Percentiles rank a stretch among this genome's conserved stretches.
Evolutionary conservation across 148 eudicot genomes (phyloP).

Genomic region (Diospyros kaki): DNA sequence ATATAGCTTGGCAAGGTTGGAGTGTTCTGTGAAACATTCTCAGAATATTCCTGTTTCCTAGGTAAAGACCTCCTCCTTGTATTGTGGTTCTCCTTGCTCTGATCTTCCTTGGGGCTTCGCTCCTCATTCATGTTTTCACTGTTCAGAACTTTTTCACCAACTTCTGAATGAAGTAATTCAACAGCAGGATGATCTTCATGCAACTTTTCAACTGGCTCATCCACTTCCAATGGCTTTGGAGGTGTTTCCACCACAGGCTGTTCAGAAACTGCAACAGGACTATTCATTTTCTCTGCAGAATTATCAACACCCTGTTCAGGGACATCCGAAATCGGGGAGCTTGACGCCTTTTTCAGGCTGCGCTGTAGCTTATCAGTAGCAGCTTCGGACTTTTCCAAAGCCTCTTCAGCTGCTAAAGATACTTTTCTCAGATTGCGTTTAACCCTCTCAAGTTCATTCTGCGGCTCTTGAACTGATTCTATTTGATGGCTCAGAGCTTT

Average conservation of each 20-base stretch:
- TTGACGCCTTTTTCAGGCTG: conserved; percentile 18
- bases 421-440: conserved; percentile 54
- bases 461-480: conserved; percentile 43
- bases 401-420: conserved; percentile 30
- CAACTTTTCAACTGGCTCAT: conserved; percentile 30
- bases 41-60: conserved; percentile 49
- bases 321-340: conserved; percentile 21
- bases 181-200: conserved; percentile 25
- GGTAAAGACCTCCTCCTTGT: conserved; percentile 46
- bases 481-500: conserved; percentile 32
- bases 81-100: conserved; percentile 37
- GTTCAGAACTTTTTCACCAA: conserved; percentile 22
- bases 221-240: conserved; percentile 19
- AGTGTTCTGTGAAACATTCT: conserved; percentile 45
- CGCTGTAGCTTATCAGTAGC: conserved; percentile 33
- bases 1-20: conserved; percentile 63
- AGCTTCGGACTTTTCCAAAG: conserved; percentile 32
- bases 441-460: conserved; percentile 63
- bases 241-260: conserved; percentile 27
- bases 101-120: conserved; percentile 37
- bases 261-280: conserved; percentile 18
- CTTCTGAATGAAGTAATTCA: conserved; percentile 26
- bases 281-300: conserved; percentile 19
- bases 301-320: conserved; percentile 21
- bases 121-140: conserved; percentile 27